Evolutionary conservation across 2,329 filamentous ascomycete genomes (phyloP), one percentile per base, ranked within the genome.

Genomic region (Colletotrichum ledebouriae): DNA sequence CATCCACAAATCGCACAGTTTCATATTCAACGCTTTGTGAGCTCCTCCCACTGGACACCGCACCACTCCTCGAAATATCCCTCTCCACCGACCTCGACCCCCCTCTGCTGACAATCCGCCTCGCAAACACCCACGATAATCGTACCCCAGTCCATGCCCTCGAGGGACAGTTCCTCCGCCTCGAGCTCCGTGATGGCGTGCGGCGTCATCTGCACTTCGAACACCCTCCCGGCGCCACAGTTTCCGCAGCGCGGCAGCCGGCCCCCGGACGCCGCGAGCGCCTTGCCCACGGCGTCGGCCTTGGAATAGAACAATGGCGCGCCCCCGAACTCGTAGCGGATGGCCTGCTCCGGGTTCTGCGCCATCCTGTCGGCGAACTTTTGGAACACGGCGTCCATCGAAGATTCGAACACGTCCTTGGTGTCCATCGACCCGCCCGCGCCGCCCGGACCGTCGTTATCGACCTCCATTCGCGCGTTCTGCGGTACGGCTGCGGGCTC

Each of bases 121-220:
- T 86, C 88, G 78, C 96, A 99, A 7, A 97, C 94, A 0, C 89
- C 94, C 42, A 98, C 83, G 66, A 99, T 89, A 9, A 99, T 87
- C 0, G 94, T 98, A 0, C 95, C 95, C 96, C 96, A 99, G 75
- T 99, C 96, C 96, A 99, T 99, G 0, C 94, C 96, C 83, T 97
- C 86, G 20, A 91, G 75, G 44, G 87, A 87, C 73, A 89, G 78
- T 64, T 91, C 90, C 47, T 94, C 92, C 10, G 87, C 90, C 82
- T 98, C 96, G 61, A 98, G 83, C 83, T 97, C 92, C 34, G 89
- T 89, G 74, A 99, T 99, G 3, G 94, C 91, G 76, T 97, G 92
- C 46, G 96, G 96, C 72, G 92, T 94, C 72, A 99, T 83, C 84
- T 99, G 96, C 67, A 97, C 85, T 84, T 99, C 96, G 77, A 98